Conservation (phyloP, 768 basidiomycete genomes). For the Suillus americanus region DNA sequence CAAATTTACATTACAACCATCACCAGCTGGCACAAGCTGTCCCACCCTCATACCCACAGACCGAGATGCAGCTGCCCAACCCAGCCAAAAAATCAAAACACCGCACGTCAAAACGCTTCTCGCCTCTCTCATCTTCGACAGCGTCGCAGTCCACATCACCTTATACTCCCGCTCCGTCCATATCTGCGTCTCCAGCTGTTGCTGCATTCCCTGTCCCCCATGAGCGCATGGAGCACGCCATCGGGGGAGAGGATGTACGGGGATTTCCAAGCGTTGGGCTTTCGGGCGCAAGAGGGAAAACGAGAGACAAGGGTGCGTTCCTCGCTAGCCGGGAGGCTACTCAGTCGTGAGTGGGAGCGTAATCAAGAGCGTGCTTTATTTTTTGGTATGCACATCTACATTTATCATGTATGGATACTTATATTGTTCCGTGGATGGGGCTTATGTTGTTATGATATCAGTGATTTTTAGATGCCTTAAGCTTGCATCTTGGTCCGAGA, state of each 20-base stretch:
- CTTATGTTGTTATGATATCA: neutral
- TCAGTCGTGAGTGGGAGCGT: neutral
- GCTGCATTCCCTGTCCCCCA: conserved; percentile 27
- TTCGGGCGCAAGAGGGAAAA: conserved; percentile 32
- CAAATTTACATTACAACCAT: conserved; percentile 23
- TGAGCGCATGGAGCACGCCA: conserved; percentile 35
- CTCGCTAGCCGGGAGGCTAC: conserved; percentile 37
- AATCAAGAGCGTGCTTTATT: neutral
- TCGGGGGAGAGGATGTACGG: conserved; percentile 22
- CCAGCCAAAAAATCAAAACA: conserved; percentile 17
- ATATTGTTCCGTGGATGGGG: neutral
- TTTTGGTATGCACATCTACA: conserved; percentile 2
- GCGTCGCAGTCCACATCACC: conserved; percentile 48
- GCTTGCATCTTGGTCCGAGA: neutral
- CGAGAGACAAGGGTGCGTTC: conserved; percentile 41
- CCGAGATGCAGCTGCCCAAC: conserved; percentile 26
- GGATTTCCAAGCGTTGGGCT: conserved; percentile 42
- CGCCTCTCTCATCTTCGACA: conserved; percentile 38
- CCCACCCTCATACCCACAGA: conserved; percentile 25
- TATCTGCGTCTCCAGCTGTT: conserved; percentile 26
- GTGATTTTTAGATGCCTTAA: neutral
- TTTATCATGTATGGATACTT: neutral
- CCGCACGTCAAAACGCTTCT: conserved; percentile 29
- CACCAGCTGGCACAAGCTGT: conserved; percentile 24
- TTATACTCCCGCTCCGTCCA: conserved; percentile 40